A percentile compares a stretch with the other conserved stretches of the same genome.
These are phyloP conservation scores for Puccinellia tenuiflora DNA, from an alignment of 176 grass and related monocot species.

Conservation along the genomic window DNA sequence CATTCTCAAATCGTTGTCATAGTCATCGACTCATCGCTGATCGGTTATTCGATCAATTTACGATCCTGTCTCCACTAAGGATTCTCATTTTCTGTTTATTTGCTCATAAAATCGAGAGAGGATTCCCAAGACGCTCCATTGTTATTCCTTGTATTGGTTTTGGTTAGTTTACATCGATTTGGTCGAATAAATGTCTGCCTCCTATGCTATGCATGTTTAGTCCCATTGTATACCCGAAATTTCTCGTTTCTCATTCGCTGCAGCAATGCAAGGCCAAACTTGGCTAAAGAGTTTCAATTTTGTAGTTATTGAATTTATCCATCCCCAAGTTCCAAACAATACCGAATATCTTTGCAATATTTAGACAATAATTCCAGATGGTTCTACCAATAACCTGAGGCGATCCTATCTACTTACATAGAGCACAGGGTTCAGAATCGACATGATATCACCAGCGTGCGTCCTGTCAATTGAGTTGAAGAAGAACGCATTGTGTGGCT, in stretches of 20 bases:
- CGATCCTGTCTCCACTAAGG: neutral
- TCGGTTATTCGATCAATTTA: neutral
- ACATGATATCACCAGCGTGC: neutral
- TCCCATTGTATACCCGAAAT: neutral
- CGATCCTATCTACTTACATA: neutral
- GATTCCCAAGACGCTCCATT: neutral
- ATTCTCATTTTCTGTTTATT: neutral
- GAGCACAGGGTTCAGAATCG: neutral
- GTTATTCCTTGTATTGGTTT: neutral
- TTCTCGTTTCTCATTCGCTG: neutral
- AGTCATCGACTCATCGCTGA: neutral
- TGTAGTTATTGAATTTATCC: neutral
- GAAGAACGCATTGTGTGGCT: neutral
- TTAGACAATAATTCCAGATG: neutral
- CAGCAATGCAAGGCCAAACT: neutral
- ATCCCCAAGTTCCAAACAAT: neutral
- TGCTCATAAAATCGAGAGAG: neutral
- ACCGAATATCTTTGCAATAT: neutral
- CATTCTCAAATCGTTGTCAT: neutral
- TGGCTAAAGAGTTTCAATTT: neutral
- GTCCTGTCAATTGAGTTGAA: neutral
- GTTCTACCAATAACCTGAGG: neutral
- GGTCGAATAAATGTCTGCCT: neutral
- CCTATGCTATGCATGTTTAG: neutral
- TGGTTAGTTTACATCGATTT: neutral